These are phyloP conservation scores for Penicillium sp. DNA, from an alignment of 2,329 filamentous ascomycete species.

Conservation along the genomic window DNA sequence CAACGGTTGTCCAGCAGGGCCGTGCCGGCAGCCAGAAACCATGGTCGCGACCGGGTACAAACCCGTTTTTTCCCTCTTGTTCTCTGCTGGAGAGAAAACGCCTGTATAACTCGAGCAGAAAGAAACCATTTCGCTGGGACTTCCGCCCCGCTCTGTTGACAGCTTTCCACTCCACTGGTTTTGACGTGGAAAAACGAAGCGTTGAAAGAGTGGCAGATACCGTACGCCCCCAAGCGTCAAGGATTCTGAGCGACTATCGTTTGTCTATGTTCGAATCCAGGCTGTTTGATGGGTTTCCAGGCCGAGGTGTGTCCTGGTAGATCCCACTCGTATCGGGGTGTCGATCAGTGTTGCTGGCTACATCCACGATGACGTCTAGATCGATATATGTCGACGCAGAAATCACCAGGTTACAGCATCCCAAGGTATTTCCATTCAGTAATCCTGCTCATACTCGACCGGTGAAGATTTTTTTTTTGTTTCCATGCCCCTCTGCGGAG, in stretches of 20 bases:
- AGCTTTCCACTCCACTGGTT: constrained; percentile 20
- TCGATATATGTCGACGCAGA: too few relatives aligned
- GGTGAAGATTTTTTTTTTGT: constrained; percentile 13
- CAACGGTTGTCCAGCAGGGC: constrained; percentile 24
- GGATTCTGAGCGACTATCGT: background rate
- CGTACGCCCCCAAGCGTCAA: constrained; percentile 8
- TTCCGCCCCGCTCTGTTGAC: constrained; percentile 17
- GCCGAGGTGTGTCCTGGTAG: too few relatives aligned
- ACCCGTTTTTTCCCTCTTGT: constrained; percentile 5
- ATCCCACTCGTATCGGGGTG: too few relatives aligned
- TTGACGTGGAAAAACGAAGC: constrained; percentile 14
- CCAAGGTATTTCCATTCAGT: background rate
- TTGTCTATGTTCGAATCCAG: too few relatives aligned
- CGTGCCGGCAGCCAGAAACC: constrained; percentile 22
- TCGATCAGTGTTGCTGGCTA: too few relatives aligned
- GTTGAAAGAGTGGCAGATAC: constrained; percentile 17
- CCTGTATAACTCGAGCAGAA: too few relatives aligned
- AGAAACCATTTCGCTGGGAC: constrained; percentile 3
- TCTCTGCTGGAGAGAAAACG: background rate
- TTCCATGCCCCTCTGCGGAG: constrained; percentile 24
- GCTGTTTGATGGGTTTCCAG: too few relatives aligned
- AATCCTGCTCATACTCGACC: constrained; percentile 3
- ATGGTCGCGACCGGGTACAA: constrained; percentile 13
- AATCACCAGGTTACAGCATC: too few relatives aligned
- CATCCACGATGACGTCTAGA: too few relatives aligned